These are phyloP conservation scores for Kitagawia praeruptora DNA, from an alignment of 129 eudicot genomes.

Conservation along the genomic window DNA sequence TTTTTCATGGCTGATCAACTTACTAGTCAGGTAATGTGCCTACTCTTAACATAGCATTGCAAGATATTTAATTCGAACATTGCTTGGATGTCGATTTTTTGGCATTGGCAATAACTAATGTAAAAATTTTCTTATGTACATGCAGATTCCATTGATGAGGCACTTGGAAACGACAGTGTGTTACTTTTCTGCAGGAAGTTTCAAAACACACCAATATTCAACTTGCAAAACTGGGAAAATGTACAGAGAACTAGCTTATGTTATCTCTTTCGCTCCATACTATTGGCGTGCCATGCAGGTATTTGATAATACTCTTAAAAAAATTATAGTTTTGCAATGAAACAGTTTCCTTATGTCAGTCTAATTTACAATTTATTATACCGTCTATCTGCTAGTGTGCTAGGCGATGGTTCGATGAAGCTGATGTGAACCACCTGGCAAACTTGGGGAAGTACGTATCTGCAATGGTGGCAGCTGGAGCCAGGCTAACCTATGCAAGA, in stretches of 20 bases:
- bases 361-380: background rate
- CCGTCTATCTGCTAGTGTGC: conserved; percentile 48
- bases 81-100: background rate
- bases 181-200: conserved; percentile 70
- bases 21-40: conserved; percentile 70
- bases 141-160: conserved; percentile 81
- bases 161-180: conserved; percentile 93
- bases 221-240: conserved; percentile 81
- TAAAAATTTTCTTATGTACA: background rate
- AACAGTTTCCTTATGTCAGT: background rate
- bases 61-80: background rate
- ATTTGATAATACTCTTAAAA: background rate
- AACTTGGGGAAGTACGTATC: conserved; percentile 96
- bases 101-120: background rate
- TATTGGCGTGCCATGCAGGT: conserved; percentile 99
- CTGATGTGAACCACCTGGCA: conserved; percentile 57
- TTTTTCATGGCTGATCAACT: conserved; percentile 99
- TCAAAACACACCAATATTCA: conserved; percentile 52
- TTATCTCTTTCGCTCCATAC: conserved; percentile 90
- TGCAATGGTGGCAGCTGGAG: conserved; percentile 99
- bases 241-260: conserved; percentile 81
- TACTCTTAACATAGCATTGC: background rate
- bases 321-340: background rate
- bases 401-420: conserved; percentile 95
- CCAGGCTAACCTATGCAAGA: conserved; percentile 67